Conservation (phyloP, 495 filamentous ascomycete species). For the Lophium mytilinum region DNA sequence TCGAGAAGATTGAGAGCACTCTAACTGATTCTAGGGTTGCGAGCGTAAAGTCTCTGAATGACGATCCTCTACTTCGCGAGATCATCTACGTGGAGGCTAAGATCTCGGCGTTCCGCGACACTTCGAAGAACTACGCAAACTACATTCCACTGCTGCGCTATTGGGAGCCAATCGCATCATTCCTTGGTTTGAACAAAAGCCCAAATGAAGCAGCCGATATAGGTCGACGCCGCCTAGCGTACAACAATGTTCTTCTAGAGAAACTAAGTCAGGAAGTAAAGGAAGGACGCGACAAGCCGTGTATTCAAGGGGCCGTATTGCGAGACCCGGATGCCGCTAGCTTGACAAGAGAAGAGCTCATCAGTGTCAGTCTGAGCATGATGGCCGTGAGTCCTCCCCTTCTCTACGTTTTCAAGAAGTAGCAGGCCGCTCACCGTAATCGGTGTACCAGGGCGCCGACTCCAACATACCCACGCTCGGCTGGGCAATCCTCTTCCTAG, state of each 20-base stretch:
- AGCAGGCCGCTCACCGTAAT: too few relatives aligned
- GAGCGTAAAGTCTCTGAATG: slow-evolving; percentile 39
- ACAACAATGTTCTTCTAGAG: slow-evolving; percentile 44
- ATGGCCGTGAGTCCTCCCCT: slow-evolving; percentile 33
- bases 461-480: slow-evolving; percentile 54
- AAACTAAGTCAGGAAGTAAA: slow-evolving; percentile 50
- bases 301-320: slow-evolving; percentile 58
- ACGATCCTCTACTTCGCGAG: slow-evolving; percentile 53
- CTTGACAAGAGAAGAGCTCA: slow-evolving; percentile 51
- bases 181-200: slow-evolving; percentile 48
- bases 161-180: slow-evolving; percentile 12
- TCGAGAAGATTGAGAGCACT: too few relatives aligned
- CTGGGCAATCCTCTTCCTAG: slow-evolving; percentile 54
- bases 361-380: slow-evolving; percentile 55
- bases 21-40: too few relatives aligned
- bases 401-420: too few relatives aligned
- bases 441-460: slow-evolving; percentile 43
- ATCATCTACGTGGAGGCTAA: slow-evolving; percentile 57
- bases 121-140: slow-evolving; percentile 56
- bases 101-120: slow-evolving; percentile 51
- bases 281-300: slow-evolving; percentile 52
- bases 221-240: slow-evolving; percentile 52
- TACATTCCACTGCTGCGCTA: slow-evolving; percentile 49
- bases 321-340: slow-evolving; percentile 49
- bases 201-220: slow-evolving; percentile 48